Conservation (phyloP, 2,329 filamentous ascomycete species). For the Penicillium frequentans region DNA sequence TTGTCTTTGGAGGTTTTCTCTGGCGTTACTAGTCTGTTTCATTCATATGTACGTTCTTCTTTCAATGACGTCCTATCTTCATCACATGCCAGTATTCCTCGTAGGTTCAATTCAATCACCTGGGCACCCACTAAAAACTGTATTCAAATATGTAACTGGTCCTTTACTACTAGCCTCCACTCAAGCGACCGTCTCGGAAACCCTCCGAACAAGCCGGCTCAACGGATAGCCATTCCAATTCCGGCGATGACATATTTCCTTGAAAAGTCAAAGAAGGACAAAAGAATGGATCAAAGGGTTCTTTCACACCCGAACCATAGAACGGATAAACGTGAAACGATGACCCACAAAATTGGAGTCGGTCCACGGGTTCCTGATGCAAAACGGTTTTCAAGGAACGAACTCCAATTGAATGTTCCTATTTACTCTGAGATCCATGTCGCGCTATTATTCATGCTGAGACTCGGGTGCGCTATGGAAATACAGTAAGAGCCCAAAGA, state of each 20-base stretch:
- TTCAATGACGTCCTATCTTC: conserved; percentile 1
- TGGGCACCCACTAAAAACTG: not conserved
- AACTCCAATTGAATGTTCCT: too few relatives aligned
- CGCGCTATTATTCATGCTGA: not conserved
- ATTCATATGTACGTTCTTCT: not conserved
- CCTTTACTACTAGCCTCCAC: not conserved
- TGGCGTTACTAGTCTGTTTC: not conserved
- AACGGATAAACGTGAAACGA: not conserved
- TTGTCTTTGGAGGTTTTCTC: conserved; percentile 7
- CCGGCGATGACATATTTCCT: conserved; percentile 1
- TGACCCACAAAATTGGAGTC: not conserved
- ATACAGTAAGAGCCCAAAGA: not conserved
- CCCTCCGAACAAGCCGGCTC: not conserved
- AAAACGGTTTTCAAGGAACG: not conserved
- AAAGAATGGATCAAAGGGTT: not conserved
- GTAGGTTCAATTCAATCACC: not conserved
- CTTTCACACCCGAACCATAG: not conserved
- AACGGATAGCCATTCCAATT: not conserved
- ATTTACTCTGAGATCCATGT: too few relatives aligned
- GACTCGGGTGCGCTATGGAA: too few relatives aligned
- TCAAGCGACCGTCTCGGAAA: not conserved
- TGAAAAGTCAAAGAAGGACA: not conserved
- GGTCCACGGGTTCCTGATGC: not conserved
- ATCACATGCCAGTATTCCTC: not conserved
- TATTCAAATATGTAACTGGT: not conserved